phyloP scores from a whole-genome alignment of 768 basidiomycete species.

The Candolleomyces eurysporus region DNA sequence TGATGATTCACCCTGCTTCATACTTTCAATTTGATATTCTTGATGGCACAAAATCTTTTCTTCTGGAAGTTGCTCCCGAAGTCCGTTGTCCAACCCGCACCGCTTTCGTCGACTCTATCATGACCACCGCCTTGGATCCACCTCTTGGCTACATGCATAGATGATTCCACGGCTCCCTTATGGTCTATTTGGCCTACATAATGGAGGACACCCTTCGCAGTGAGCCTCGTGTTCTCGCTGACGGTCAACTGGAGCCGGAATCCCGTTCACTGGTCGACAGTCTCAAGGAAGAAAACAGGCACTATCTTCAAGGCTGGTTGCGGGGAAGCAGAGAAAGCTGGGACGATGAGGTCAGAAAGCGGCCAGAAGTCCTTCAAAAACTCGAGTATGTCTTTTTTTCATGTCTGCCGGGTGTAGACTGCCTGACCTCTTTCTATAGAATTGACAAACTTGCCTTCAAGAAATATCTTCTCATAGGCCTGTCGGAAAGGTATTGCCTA shows the following conservation, averaged over 20 bases:
- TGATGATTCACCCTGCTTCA: slow-evolving; percentile 13
- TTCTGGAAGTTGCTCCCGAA: slow-evolving; percentile 11
- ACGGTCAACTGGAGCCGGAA: neutral
- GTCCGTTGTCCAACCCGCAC: slow-evolving; percentile 15
- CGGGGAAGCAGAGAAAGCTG: neutral
- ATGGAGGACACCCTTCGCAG: neutral
- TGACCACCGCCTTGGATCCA: neutral
- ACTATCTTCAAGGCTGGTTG: neutral
- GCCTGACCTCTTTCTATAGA: neutral
- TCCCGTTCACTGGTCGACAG: neutral
- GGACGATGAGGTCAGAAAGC: neutral
- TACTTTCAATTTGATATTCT: slow-evolving; percentile 11
- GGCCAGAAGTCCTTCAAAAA: neutral
- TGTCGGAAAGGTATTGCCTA: neutral
- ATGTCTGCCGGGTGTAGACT: neutral
- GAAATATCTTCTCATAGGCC: neutral
- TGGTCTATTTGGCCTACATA: neutral
- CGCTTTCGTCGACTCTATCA: slow-evolving; percentile 7
- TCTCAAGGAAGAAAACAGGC: neutral
- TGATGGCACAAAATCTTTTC: slow-evolving; percentile 12
- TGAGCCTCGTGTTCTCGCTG: neutral
- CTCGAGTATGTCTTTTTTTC: neutral
- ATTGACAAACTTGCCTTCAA: neutral
- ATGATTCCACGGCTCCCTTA: neutral
- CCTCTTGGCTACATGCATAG: neutral